phyloP scores from a whole-genome alignment of 371 early-diverging fungal genomes.

The Haplosporangium sp. region DNA sequence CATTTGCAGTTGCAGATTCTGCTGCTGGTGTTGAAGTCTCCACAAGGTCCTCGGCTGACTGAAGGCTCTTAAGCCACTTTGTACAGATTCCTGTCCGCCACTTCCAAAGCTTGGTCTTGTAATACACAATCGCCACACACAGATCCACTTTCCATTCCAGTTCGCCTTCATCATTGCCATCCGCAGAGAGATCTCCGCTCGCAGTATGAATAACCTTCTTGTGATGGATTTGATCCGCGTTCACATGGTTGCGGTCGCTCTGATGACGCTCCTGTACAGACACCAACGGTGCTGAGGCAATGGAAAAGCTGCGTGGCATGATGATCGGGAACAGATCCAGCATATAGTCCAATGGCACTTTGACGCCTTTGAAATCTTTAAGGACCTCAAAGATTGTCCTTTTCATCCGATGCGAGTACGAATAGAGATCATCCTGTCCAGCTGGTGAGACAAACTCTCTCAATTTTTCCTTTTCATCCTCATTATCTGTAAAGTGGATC shows the following conservation, averaged over 20 bases:
- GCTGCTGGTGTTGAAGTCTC: not conserved
- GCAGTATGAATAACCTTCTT: constrained; percentile 5
- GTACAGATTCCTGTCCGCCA: constrained; percentile 88
- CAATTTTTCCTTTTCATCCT: constrained; percentile 81
- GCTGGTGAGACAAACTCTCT: constrained; percentile 80
- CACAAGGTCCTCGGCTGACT: constrained; percentile 54
- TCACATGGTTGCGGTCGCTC: too few species aligned
- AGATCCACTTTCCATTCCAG: constrained; percentile 69
- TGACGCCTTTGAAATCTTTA: constrained; percentile 80
- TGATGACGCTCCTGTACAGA: constrained; percentile 37
- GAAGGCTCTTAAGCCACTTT: constrained; percentile 71
- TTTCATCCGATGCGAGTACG: constrained; percentile 82
- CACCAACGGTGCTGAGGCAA: constrained; percentile 68
- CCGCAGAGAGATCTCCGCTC: constrained; percentile 17
- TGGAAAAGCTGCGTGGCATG: constrained; percentile 87
- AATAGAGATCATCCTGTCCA: constrained; percentile 90
- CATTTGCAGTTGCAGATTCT: not conserved
- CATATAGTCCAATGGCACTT: constrained; percentile 82
- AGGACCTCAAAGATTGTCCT: constrained; percentile 88
- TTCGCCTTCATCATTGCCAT: constrained; percentile 17
- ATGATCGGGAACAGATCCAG: constrained; percentile 86
- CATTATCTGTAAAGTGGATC: constrained; percentile 79
- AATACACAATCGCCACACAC: constrained; percentile 87
- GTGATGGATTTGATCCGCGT: not conserved
- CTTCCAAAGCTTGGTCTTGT: constrained; percentile 78